A percentile compares a stretch with the other conserved stretches of the same genome.
Evolutionary conservation across 108 stramenopile genomes (phyloP).

Genomic region (Skeletonema grethae): DNA sequence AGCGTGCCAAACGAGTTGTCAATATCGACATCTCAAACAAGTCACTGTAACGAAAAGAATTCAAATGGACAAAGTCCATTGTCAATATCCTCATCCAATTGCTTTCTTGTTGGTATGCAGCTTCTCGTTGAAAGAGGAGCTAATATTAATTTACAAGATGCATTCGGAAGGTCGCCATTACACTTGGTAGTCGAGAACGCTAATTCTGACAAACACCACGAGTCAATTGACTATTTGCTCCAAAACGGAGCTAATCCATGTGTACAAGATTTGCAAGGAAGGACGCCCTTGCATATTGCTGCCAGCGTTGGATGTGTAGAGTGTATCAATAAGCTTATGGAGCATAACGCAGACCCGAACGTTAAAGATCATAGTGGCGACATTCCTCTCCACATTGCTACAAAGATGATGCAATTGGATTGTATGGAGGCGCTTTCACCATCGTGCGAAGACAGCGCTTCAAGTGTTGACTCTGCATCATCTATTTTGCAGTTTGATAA

Average conservation of each 20-base stretch:
- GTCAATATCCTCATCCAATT: constrained; percentile 22
- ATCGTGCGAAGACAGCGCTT: constrained; percentile 14
- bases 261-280: constrained; percentile 15
- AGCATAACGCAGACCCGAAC: constrained; percentile 18
- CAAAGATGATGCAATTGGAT: neutral
- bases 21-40: neutral
- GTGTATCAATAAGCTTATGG: constrained; percentile 14
- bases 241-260: constrained; percentile 18
- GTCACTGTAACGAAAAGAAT: constrained; percentile 29
- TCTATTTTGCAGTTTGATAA: neutral
- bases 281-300: constrained; percentile 24
- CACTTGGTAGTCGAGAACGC: constrained; percentile 26
- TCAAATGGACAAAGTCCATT: constrained; percentile 25
- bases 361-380: constrained; percentile 10
- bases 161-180: constrained; percentile 16
- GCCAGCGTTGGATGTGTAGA: constrained; percentile 13
- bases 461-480: constrained; percentile 16
- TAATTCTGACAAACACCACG: constrained; percentile 10
- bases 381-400: constrained; percentile 20
- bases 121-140: constrained; percentile 40
- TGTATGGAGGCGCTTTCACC: constrained; percentile 21
- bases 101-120: constrained; percentile 32
- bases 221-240: constrained; percentile 17
- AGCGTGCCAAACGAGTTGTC: neutral
- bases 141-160: constrained; percentile 21